Evolutionary conservation across 2,329 filamentous ascomycete genomes (phyloP).

Genomic region (Pseudocercospora musae): DNA sequence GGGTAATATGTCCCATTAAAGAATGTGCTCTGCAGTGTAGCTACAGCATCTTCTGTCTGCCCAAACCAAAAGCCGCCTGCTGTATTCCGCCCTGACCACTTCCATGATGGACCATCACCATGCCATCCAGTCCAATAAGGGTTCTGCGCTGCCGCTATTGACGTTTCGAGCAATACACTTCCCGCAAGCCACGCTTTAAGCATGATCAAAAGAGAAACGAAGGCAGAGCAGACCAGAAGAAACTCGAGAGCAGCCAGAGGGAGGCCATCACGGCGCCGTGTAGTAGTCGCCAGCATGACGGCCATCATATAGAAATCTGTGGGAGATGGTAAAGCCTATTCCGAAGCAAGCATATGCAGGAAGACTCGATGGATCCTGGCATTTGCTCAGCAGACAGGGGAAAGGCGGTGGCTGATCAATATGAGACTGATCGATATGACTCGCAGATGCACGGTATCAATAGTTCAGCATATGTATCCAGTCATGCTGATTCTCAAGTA

Average conservation of each 20-base stretch:
- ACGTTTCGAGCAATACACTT: not conserved
- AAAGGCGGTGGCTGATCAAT: not conserved
- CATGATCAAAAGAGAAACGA: slow-evolving; percentile 14
- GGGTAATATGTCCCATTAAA: slow-evolving; percentile 33
- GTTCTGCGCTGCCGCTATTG: not conserved
- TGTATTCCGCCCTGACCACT: slow-evolving; percentile 16
- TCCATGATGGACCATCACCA: slow-evolving; percentile 17
- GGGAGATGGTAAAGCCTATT: not conserved
- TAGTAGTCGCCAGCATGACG: not conserved
- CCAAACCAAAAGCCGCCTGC: slow-evolving; percentile 27
- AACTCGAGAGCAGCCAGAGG: slow-evolving; percentile 2
- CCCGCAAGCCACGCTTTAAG: slow-evolving; percentile 5
- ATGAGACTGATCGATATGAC: not conserved
- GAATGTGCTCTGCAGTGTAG: slow-evolving; percentile 30
- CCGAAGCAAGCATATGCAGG: not conserved
- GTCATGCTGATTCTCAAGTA: not conserved
- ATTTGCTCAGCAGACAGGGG: not conserved
- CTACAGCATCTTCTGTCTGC: slow-evolving; percentile 27
- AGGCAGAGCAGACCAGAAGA: slow-evolving; percentile 8
- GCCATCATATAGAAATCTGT: not conserved
- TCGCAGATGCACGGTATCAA: not conserved
- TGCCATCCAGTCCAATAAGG: slow-evolving; percentile 19
- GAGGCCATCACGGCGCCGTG: not conserved
- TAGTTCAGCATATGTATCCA: not conserved
- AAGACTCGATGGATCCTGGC: not conserved